Conservation (phyloP, 805 yeast species). For the Metschnikowia aberdeeniae region DNA sequence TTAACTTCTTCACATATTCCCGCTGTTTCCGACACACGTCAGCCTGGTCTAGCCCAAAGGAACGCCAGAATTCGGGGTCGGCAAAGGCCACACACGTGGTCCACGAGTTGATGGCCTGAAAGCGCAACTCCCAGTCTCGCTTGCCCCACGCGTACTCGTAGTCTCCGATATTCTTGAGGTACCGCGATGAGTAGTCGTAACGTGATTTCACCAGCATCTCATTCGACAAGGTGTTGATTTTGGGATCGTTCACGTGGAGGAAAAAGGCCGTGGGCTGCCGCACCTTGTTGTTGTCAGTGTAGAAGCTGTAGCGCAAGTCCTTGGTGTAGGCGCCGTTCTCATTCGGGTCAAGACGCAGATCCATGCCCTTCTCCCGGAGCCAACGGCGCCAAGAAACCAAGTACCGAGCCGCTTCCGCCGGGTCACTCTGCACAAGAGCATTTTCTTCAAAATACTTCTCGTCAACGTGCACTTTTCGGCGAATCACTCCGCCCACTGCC, state of each 20-base stretch:
- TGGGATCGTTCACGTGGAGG: conserved; percentile 32
- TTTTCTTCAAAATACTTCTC: conserved; percentile 21
- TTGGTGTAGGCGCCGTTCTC: conserved; percentile 26
- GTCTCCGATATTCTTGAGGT: conserved; percentile 21
- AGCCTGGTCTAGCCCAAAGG: conserved; percentile 13
- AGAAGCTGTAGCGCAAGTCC: conserved; percentile 21
- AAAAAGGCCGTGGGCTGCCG: conserved; percentile 24
- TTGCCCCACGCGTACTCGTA: conserved; percentile 12
- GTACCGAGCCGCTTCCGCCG: conserved; percentile 20
- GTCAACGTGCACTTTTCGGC: conserved; percentile 5
- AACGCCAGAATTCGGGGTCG: conserved; percentile 22
- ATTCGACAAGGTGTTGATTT: conserved; percentile 28
- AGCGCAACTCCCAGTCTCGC: conserved; percentile 33
- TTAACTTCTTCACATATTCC: conserved; percentile 11
- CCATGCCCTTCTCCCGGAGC: conserved; percentile 21
- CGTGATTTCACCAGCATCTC: conserved; percentile 9
- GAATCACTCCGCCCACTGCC: conserved; percentile 15
- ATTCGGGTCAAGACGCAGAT: conserved; percentile 29
- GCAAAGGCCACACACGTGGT: conserved; percentile 26
- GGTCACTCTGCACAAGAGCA: conserved; percentile 32
- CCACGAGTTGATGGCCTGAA: conserved; percentile 31
- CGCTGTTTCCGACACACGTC: conserved; percentile 9
- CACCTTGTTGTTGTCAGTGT: conserved; percentile 5
- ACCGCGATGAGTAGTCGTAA: conserved; percentile 22
- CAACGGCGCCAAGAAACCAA: conserved; percentile 25